Conservation (phyloP, 139 green algal genomes). For the Pseudopediastrum boryanum region DNA sequence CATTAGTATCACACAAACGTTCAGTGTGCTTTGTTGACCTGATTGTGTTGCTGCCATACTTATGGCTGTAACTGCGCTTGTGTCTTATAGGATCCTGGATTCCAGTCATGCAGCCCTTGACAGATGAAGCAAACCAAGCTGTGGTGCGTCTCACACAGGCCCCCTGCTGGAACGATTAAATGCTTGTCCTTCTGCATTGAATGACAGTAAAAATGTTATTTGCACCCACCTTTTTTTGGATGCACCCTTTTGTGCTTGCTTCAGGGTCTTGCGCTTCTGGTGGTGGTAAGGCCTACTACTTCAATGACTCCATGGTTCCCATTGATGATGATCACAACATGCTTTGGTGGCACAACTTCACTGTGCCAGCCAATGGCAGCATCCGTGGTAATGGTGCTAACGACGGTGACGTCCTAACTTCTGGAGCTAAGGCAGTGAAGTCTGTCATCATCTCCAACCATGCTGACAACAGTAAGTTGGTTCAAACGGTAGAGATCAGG, state of each 20-base stretch:
- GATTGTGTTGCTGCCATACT: no score
- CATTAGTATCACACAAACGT: no score
- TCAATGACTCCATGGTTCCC: background rate
- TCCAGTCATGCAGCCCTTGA: background rate
- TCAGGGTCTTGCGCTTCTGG: slow-evolving; percentile 13
- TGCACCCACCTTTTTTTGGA: background rate
- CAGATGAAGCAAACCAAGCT: background rate
- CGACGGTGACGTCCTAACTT: background rate
- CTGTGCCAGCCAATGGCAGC: background rate
- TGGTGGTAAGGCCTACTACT: slow-evolving; percentile 7
- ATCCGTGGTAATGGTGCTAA: slow-evolving; percentile 25
- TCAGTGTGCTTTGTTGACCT: no score
- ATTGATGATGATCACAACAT: background rate
- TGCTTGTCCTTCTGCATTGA: background rate
- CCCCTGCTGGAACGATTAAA: background rate
- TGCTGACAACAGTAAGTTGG: no score
- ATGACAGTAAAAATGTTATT: background rate
- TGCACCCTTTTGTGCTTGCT: background rate
- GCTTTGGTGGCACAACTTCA: slow-evolving; percentile 29
- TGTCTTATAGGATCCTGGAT: no score
- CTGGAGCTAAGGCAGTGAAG: background rate
- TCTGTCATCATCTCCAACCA: slow-evolving; percentile 18
- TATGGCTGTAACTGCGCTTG: no score
- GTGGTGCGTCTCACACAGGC: background rate
- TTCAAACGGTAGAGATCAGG: no score